phyloP scores from a whole-genome alignment of 306 rosid species.

The Hippophae rhamnoides region DNA sequence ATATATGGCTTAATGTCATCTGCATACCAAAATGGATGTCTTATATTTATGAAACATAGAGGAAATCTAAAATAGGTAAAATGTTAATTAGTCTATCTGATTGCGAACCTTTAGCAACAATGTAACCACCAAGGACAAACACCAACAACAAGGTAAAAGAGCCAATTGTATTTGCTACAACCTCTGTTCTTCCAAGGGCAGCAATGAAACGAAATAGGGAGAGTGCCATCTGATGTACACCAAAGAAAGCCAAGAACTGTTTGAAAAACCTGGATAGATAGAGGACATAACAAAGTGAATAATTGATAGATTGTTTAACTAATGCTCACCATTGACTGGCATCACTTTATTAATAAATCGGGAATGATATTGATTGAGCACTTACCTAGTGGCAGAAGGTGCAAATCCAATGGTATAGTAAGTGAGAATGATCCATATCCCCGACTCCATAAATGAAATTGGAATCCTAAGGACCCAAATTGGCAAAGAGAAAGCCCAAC shows the following conservation, averaged over 20 bases:
- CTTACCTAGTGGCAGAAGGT: slow-evolving; percentile 53
- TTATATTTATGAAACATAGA: neutral
- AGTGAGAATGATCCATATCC: slow-evolving; percentile 22
- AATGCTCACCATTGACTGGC: neutral
- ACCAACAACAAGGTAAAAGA: slow-evolving; percentile 40
- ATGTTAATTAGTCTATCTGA: neutral
- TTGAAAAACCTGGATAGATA: slow-evolving; percentile 40
- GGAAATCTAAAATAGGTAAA: neutral
- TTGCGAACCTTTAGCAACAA: slow-evolving; percentile 50
- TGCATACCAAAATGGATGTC: slow-evolving; percentile 15
- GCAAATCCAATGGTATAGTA: slow-evolving; percentile 58
- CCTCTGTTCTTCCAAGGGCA: slow-evolving; percentile 41
- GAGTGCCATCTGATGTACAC: slow-evolving; percentile 56
- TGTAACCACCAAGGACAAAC: slow-evolving; percentile 49
- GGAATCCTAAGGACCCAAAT: slow-evolving; percentile 28
- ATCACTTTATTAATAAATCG: neutral
- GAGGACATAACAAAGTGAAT: neutral
- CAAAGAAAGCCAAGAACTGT: slow-evolving; percentile 40
- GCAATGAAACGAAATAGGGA: slow-evolving; percentile 46
- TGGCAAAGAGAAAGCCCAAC: slow-evolving; percentile 35
- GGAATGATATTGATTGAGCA: neutral
- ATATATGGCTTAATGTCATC: slow-evolving; percentile 49
- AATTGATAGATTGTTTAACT: neutral
- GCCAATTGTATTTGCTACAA: slow-evolving; percentile 56
- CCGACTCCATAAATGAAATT: slow-evolving; percentile 27